Conservation (phyloP, 2,329 filamentous ascomycete genomes). For the Hypomyces perniciosus region DNA sequence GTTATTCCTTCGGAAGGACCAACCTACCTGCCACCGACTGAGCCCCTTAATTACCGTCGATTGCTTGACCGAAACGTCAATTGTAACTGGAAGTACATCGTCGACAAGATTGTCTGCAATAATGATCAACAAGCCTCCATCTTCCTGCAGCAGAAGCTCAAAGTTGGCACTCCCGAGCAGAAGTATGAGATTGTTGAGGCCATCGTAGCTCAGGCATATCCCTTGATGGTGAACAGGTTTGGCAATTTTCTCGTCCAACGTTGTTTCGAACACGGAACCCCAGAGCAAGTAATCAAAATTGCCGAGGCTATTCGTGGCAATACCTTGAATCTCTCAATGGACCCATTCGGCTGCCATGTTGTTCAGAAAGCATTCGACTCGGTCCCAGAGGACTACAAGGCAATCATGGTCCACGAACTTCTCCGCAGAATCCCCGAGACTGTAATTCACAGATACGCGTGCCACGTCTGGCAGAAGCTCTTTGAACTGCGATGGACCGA, state of each 20-base stretch:
- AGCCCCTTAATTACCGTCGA: conserved; percentile 93
- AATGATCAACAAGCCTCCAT: conserved; percentile 99
- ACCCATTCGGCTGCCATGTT: conserved; percentile 96
- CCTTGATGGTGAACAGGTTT: conserved; percentile 96
- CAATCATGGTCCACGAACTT: conserved; percentile 97
- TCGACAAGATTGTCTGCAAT: conserved; percentile 98
- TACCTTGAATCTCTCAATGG: conserved; percentile 92
- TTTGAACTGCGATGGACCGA: conserved; percentile 96
- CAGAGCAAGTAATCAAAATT: conserved; percentile 91
- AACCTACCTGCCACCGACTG: conserved; percentile 78
- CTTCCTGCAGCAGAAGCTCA: conserved; percentile 97
- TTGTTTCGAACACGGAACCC: conserved; percentile 96
- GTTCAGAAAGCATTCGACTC: conserved; percentile 98
- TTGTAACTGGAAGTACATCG: conserved; percentile 99
- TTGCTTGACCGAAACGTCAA: conserved; percentile 92
- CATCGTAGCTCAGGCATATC: conserved; percentile 90
- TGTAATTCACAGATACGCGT: conserved; percentile 96
- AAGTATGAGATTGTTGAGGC: conserved; percentile 97
- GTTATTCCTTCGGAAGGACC: conserved; percentile 50
- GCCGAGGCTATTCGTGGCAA: conserved; percentile 91
- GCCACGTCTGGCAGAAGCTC: conserved; percentile 98
- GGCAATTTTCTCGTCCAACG: conserved; percentile 98
- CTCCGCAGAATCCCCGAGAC: conserved; percentile 94
- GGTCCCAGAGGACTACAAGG: conserved; percentile 95
- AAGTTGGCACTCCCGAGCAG: conserved; percentile 88